Evolutionary conservation across 768 basidiomycete genomes (phyloP).

Genomic region (Tylopilus plumbeoviolaceoides): DNA sequence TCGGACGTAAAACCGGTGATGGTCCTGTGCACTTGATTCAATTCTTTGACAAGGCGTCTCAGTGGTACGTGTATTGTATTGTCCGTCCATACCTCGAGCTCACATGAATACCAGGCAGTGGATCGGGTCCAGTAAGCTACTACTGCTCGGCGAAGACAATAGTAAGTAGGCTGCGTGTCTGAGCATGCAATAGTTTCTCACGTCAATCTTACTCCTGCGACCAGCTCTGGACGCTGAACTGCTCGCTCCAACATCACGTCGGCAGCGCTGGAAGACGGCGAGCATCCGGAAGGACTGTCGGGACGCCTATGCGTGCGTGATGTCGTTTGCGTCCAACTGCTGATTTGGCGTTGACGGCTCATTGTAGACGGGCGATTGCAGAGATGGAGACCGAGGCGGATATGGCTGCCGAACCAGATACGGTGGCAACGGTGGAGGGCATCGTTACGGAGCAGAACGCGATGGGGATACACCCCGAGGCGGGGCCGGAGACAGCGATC

Average conservation of each 20-base stretch:
- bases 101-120: constrained; percentile 49
- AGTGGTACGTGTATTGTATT: constrained; percentile 46
- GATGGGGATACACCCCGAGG: background rate
- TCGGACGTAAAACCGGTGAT: constrained; percentile 35
- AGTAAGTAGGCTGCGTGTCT: constrained; percentile 41
- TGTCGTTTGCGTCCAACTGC: background rate
- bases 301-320: constrained; percentile 56
- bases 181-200: background rate
- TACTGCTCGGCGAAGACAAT: constrained; percentile 62
- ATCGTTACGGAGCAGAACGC: background rate
- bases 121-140: constrained; percentile 52
- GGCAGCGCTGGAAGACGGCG: constrained; percentile 58
- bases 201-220: background rate
- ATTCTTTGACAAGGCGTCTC: constrained; percentile 67
- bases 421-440: constrained; percentile 6
- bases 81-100: background rate
- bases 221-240: constrained; percentile 66
- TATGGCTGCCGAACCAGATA: constrained; percentile 1
- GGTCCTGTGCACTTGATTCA: constrained; percentile 60
- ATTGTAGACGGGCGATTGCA: constrained; percentile 37
- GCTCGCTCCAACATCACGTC: constrained; percentile 45
- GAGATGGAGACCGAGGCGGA: constrained; percentile 44
- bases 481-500: background rate
- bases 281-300: constrained; percentile 52
- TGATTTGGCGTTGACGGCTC: background rate